Percentiles rank a stretch among this genome's conserved stretches.
Conservation (phyloP, 2,329 filamentous ascomycete species). For the Xylariaceae sp. region DNA sequence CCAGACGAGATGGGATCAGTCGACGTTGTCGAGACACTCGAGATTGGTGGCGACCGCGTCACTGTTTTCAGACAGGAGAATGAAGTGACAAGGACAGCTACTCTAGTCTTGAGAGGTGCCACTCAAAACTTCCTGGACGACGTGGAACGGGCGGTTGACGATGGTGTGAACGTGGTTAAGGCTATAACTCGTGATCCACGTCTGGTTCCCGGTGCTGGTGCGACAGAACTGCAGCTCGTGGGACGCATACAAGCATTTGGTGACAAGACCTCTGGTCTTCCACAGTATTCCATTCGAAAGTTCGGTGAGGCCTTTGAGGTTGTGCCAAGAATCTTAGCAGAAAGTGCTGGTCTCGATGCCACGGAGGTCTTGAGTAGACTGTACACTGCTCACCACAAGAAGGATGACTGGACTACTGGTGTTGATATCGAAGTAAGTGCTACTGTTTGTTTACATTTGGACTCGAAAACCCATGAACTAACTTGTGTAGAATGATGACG, state of each 20-base stretch:
- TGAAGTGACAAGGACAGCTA: constrained; percentile 86
- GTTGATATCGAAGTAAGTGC: constrained; percentile 76
- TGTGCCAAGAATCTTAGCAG: constrained; percentile 85
- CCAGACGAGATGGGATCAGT: constrained; percentile 98
- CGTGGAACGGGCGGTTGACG: constrained; percentile 92
- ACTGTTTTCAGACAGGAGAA: constrained; percentile 98
- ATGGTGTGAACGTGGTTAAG: constrained; percentile 98
- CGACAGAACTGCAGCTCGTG: constrained; percentile 88
- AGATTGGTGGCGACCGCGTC: constrained; percentile 96
- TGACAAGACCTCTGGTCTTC: constrained; percentile 86
- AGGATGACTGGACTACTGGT: constrained; percentile 82
- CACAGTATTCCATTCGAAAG: constrained; percentile 96
- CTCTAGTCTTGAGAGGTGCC: constrained; percentile 86
- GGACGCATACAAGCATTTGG: constrained; percentile 86
- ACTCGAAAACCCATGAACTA: not conserved
- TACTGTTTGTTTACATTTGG: not conserved
- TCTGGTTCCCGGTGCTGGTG: constrained; percentile 88
- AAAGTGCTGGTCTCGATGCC: constrained; percentile 91
- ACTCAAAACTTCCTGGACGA: constrained; percentile 98
- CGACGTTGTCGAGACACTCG: constrained; percentile 91
- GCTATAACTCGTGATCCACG: constrained; percentile 91
- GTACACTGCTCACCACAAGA: constrained; percentile 88
- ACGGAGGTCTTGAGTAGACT: constrained; percentile 92
- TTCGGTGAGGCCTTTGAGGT: constrained; percentile 98
- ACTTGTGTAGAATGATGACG: constrained; percentile 7